Evolutionary conservation across 1,139 yeast genomes (phyloP), one percentile per base, ranked within the genome.

Genomic region (Geotrichum bryndzae): DNA sequence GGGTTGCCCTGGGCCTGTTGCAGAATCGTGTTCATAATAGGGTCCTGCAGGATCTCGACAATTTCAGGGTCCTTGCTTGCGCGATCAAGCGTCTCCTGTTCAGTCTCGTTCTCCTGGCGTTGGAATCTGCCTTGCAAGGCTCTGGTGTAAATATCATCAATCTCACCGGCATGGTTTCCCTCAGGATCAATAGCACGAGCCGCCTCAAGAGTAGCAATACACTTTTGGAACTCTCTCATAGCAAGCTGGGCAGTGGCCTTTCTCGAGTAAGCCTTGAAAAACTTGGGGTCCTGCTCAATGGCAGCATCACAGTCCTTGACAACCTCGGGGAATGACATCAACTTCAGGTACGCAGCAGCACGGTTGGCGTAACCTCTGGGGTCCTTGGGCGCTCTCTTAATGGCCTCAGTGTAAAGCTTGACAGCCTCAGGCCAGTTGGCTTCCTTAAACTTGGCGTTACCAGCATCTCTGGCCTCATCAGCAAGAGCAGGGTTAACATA

Each of bases 371-470:
- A 95, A 61, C 98, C 99, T 76, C 97, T 86, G 46, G 96, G 96
- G 76, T 95, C 99, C 63, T 86, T 85, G 63, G 99, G 99, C 2
- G 95, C 92, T 74, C 99, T 88, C 79, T 91, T 90, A 71, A 92
- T 82, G 90, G 95, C 94, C 77, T 95, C 99, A 58, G 96, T 81
- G 78, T 95, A 95, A 11, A 96, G 87, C 75, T 89, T 89, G 61
- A 95, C 97, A 46, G 99, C 98, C 68, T 82, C 88, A 66, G 99
- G 98, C 97, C 97, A 92, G 77, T 94, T 96, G 54, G 90, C 95
- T 70, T 88, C 87, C 67, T 88, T 85, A 82, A 95, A 95, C 71
- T 76, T 84, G 52, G 88, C 95, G 74, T 90, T 94, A 75, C 99
- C 99, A 75, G 86, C 82, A 66, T 90, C 81, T 77, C 99, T 88